Percentiles rank a stretch among this genome's conserved stretches.
These are phyloP conservation scores for Endoconidiophora laricicola DNA, from an alignment of 2,329 filamentous ascomycete genomes.

Conservation along the genomic window DNA sequence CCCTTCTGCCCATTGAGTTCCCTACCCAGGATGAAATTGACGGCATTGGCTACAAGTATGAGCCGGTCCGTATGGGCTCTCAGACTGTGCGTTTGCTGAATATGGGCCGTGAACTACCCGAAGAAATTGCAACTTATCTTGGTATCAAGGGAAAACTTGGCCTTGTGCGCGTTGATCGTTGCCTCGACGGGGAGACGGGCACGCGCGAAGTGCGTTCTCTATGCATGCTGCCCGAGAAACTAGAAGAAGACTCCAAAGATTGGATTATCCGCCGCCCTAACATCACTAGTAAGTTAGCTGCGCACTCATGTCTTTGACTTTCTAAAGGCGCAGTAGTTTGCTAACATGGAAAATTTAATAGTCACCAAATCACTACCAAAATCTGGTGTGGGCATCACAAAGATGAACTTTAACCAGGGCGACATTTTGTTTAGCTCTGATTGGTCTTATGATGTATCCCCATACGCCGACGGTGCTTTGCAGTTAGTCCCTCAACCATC, in stretches of 20 bases:
- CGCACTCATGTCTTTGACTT: background rate
- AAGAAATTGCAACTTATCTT: conserved; percentile 46
- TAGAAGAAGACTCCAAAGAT: conserved; percentile 9
- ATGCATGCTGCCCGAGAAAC: conserved; percentile 10
- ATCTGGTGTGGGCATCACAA: background rate
- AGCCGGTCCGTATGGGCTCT: conserved; percentile 49
- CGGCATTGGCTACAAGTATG: conserved; percentile 39
- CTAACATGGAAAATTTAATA: background rate
- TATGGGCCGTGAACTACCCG: conserved; percentile 39
- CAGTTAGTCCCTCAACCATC: conserved; percentile 7
- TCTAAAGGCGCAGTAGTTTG: background rate
- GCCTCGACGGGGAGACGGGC: conserved; percentile 6
- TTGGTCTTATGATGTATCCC: conserved; percentile 12
- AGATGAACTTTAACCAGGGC: conserved; percentile 26
- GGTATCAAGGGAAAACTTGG: conserved; percentile 49
- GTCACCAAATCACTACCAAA: conserved; percentile 4
- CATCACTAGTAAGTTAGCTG: conserved; percentile 7
- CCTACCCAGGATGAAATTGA: conserved; percentile 41
- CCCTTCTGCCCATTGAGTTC: conserved; percentile 48
- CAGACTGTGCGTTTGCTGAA: conserved; percentile 39
- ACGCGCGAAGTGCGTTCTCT: conserved; percentile 9
- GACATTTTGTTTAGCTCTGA: conserved; percentile 29
- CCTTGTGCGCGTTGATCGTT: conserved; percentile 48
- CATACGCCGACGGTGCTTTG: conserved; percentile 7
- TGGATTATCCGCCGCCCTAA: conserved; percentile 12